These are phyloP conservation scores for Amoebophrya sp. DNA, from an alignment of 169 alveolate genomes.

Conservation along the genomic window DNA sequence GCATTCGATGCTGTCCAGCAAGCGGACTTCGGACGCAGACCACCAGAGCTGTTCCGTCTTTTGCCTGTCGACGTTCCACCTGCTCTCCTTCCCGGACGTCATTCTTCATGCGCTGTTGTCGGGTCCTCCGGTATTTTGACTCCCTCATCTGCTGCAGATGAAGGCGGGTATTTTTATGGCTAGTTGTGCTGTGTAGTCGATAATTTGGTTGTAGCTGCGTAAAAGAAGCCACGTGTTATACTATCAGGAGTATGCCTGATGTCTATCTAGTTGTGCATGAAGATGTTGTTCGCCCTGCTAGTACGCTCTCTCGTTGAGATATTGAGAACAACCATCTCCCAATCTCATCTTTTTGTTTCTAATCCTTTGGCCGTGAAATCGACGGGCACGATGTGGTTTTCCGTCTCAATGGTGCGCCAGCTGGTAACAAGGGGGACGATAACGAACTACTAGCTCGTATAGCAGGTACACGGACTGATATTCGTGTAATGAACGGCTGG, in stretches of 20 bases:
- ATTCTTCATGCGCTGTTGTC: neutral
- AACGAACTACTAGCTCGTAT: neutral
- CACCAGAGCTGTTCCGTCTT: neutral
- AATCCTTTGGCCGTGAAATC: neutral
- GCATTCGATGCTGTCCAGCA: neutral
- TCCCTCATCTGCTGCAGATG: too few relatives aligned
- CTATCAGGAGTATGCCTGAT: too few relatives aligned
- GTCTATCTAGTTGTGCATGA: too few relatives aligned
- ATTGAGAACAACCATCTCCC: too few relatives aligned
- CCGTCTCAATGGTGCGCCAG: neutral
- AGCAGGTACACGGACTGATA: neutral
- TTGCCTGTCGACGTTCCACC: neutral
- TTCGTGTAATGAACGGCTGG: slow-evolving; percentile 4
- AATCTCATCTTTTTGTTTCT: too few relatives aligned
- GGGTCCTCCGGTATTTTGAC: neutral
- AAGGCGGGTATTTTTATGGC: too few relatives aligned
- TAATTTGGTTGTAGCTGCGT: too few relatives aligned
- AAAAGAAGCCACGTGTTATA: too few relatives aligned
- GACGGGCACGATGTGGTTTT: neutral
- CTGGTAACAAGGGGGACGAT: neutral
- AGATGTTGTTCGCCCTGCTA: too few relatives aligned
- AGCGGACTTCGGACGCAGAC: neutral
- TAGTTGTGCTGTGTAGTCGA: too few relatives aligned
- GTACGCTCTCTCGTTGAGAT: too few relatives aligned
- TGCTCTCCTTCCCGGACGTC: neutral